These are phyloP conservation scores for Pneumocystis oryctolagi DNA, from an alignment of 1,139 yeast species.

Conservation along the genomic window DNA sequence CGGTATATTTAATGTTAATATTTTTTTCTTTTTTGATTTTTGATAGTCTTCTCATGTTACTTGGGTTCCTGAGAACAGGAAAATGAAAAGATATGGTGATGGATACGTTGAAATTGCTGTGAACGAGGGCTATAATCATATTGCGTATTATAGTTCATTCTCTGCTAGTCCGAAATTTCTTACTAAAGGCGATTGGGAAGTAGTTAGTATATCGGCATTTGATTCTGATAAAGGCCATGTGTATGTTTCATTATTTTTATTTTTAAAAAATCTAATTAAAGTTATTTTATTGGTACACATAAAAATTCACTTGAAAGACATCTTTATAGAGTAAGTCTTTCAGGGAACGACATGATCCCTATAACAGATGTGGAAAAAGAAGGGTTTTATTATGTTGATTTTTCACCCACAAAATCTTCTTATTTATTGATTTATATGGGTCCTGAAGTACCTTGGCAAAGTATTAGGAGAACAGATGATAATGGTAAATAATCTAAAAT, in stretches of 20 bases:
- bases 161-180: slow-evolving; percentile 36
- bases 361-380: slow-evolving; percentile 42
- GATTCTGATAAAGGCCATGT: slow-evolving; percentile 39
- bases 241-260: slow-evolving; percentile 19
- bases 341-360: slow-evolving; percentile 32
- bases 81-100: slow-evolving; percentile 26
- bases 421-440: slow-evolving; percentile 43
- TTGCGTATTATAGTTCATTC: slow-evolving; percentile 49
- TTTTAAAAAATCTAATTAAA: too few species aligned
- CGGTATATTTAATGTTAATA: slow-evolving; percentile 48
- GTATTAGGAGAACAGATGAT: slow-evolving; percentile 33
- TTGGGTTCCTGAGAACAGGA: slow-evolving; percentile 47
- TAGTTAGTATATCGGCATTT: slow-evolving; percentile 43
- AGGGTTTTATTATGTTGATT: slow-evolving; percentile 56
- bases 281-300: slow-evolving; percentile 44
- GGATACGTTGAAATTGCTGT: slow-evolving; percentile 66
- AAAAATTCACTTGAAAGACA: slow-evolving; percentile 44
- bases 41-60: not conserved
- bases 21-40: too few species aligned
- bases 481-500: slow-evolving; percentile 2
- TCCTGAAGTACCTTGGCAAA: slow-evolving; percentile 54
- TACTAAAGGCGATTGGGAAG: slow-evolving; percentile 58
- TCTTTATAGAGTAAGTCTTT: slow-evolving; percentile 34
- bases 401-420: slow-evolving; percentile 44
- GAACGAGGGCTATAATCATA: slow-evolving; percentile 48